These are phyloP conservation scores for Psophocarpus tetragonolobus DNA, from an alignment of 306 rosid species.

Conservation along the genomic window DNA sequence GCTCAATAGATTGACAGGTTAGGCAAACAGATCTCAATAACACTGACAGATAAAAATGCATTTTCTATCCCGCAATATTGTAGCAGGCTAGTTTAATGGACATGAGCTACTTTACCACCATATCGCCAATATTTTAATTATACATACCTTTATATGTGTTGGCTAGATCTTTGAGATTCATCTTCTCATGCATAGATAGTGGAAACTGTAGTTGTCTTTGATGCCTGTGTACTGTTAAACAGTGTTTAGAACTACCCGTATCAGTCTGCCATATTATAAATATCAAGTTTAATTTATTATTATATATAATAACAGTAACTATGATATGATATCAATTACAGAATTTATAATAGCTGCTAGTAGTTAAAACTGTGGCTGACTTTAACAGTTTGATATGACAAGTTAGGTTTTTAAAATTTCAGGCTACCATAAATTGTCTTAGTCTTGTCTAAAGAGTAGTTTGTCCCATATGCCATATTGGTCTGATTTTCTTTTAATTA, in stretches of 20 bases:
- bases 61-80: no score
- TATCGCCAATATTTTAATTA: no score
- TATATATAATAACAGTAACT: no score
- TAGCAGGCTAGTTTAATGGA: no score
- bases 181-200: constrained; percentile 2
- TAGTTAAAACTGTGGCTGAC: not conserved
- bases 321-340: not conserved
- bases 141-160: no score
- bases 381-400: not conserved
- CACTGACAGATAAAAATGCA: no score
- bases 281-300: not conserved
- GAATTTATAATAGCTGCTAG: not conserved
- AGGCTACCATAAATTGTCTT: not conserved
- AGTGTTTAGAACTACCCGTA: no score
- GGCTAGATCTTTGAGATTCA: no score
- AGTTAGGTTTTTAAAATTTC: not conserved
- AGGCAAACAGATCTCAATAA: no score
- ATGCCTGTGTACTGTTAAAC: not conserved
- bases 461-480: not conserved
- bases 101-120: no score
- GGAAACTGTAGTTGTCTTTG: not conserved
- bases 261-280: not conserved
- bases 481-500: not conserved
- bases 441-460: not conserved
- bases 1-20: no score